Conservation (phyloP, 2,329 filamentous ascomycete species). For the Fusarium buharicum region DNA sequence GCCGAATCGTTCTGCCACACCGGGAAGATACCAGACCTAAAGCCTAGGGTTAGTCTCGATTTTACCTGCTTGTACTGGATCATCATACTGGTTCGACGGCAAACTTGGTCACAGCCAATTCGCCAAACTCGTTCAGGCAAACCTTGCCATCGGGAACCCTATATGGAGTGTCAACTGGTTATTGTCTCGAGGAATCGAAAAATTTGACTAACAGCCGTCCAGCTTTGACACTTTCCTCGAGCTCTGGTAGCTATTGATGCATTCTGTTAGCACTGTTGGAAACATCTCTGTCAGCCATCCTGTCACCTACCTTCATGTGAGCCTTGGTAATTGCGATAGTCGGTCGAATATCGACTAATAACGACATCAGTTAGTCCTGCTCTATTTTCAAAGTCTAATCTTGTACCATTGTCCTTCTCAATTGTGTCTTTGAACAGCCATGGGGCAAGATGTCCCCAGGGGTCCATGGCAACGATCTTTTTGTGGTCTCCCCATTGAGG, state of each 20-base stretch:
- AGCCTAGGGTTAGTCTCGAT: conserved; percentile 2
- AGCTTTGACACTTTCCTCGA: conserved; percentile 84
- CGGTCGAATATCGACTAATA: conserved; percentile 80
- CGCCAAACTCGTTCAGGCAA: conserved; percentile 84
- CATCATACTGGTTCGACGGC: conserved; percentile 87
- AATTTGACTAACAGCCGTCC: conserved; percentile 70
- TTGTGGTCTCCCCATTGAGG: conserved; percentile 88
- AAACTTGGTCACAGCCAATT: conserved; percentile 94
- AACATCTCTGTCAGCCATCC: not conserved
- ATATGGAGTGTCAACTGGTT: conserved; percentile 20
- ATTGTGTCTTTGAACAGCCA: conserved; percentile 86
- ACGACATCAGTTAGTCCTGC: conserved; percentile 12
- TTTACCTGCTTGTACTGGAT: not conserved
- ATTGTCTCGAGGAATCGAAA: not conserved
- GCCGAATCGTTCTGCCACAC: conserved; percentile 90
- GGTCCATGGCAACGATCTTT: conserved; percentile 98
- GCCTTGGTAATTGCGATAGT: conserved; percentile 93
- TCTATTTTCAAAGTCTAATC: conserved; percentile 3
- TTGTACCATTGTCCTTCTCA: conserved; percentile 73
- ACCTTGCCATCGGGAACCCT: conserved; percentile 84
- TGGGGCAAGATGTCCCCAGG: conserved; percentile 86
- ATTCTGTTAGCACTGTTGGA: conserved; percentile 9
- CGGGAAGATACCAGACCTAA: conserved; percentile 81
- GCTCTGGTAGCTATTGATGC: conserved; percentile 75
- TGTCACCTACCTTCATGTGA: conserved; percentile 78